Conservation (phyloP, 805 yeast species). For the Kurtzmaniella fragi region DNA sequence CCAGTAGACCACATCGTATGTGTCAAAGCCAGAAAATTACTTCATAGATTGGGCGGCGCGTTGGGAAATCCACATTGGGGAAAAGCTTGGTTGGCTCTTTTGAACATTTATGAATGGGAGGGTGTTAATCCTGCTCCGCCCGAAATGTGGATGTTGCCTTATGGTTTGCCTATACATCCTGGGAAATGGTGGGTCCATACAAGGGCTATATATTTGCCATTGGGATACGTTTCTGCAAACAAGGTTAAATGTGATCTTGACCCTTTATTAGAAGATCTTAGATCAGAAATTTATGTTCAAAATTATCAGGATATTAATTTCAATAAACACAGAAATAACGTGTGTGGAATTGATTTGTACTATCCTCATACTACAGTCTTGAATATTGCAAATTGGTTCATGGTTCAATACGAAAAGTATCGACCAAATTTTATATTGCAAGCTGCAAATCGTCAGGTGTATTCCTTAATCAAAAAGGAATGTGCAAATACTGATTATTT, state of each 20-base stretch:
- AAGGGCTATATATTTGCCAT: slow-evolving; percentile 81
- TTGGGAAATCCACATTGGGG: slow-evolving; percentile 96
- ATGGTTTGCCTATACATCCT: slow-evolving; percentile 79
- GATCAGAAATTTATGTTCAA: slow-evolving; percentile 68
- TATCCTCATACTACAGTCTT: slow-evolving; percentile 81
- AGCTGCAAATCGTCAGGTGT: slow-evolving; percentile 46
- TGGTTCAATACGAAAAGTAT: slow-evolving; percentile 63
- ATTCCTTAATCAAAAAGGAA: slow-evolving; percentile 68
- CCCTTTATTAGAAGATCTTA: slow-evolving; percentile 58
- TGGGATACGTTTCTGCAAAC: slow-evolving; percentile 72
- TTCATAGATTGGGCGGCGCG: slow-evolving; percentile 82
- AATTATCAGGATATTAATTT: slow-evolving; percentile 64
- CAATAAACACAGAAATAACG: slow-evolving; percentile 65
- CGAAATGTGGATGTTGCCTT: slow-evolving; percentile 87
- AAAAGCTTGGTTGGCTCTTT: slow-evolving; percentile 78
- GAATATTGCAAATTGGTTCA: slow-evolving; percentile 52
- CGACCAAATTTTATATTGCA: slow-evolving; percentile 72
- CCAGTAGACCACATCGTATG: slow-evolving; percentile 71
- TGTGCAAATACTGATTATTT: slow-evolving; percentile 70
- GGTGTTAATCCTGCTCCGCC: slow-evolving; percentile 99
- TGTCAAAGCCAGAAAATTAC: slow-evolving; percentile 64
- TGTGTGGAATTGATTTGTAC: slow-evolving; percentile 88
- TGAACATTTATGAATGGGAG: slow-evolving; percentile 86
- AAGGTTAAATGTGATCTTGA: slow-evolving; percentile 53
- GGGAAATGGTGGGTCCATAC: slow-evolving; percentile 99